Percentiles rank a stretch among this genome's conserved stretches.
Evolutionary conservation across 306 rosid genomes (phyloP).

Genomic region (Medicago ruthenica): DNA sequence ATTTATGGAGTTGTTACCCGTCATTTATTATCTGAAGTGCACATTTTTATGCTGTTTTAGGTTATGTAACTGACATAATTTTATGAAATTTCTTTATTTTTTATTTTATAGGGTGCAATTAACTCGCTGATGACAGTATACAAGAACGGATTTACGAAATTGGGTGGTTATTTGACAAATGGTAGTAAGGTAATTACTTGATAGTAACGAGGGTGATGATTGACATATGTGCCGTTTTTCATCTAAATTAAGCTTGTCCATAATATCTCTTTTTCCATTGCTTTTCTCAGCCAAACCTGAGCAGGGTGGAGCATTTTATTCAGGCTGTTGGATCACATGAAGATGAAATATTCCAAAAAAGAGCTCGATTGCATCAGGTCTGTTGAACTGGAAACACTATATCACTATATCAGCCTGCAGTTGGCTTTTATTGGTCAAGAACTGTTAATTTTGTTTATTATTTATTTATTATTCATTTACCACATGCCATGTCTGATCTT

Average conservation of each 20-base stretch:
- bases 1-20: too few species aligned
- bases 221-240: conserved; percentile 1
- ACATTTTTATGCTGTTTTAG: background rate
- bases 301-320: conserved; percentile 80
- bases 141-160: conserved; percentile 72
- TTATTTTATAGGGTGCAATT: conserved; percentile 75
- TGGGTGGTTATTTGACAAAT: conserved; percentile 93
- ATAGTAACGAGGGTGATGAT: conserved; percentile 1
- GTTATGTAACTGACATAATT: conserved; percentile 23
- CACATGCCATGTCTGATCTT: too few species aligned
- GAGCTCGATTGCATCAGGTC: conserved; percentile 90
- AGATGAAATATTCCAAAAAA: conserved; percentile 88
- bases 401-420: background rate
- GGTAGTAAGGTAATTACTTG: conserved; percentile 71
- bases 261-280: conserved; percentile 17
- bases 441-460: background rate
- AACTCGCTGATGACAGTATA: conserved; percentile 86
- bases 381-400: conserved; percentile 16
- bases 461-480: too few species aligned
- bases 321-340: conserved; percentile 92
- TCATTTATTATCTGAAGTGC: background rate
- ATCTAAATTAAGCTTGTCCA: background rate
- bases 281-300: conserved; percentile 71
- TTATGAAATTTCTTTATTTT: conserved; percentile 19
- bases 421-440: conserved; percentile 27